Evolutionary conservation across 371 early-diverging fungal genomes (phyloP).

Genomic region (Mycotypha africana): DNA sequence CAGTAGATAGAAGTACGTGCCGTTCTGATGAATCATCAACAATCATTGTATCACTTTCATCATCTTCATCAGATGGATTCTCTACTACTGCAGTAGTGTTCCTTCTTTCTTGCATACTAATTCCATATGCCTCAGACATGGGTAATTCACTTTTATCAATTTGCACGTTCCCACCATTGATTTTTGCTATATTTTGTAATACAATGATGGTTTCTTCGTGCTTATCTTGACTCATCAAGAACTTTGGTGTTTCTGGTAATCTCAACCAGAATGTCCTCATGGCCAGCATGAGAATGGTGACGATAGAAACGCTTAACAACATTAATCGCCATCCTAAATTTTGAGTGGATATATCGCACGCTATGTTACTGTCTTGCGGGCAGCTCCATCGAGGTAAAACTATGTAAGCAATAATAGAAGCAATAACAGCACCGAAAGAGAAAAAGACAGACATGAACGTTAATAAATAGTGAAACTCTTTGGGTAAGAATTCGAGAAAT

Average conservation of each 20-base stretch:
- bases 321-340: slow-evolving; percentile 79
- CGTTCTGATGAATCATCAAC: slow-evolving; percentile 1
- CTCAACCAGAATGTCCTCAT: slow-evolving; percentile 60
- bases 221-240: slow-evolving; percentile 60
- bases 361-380: slow-evolving; percentile 29
- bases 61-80: slow-evolving; percentile 1
- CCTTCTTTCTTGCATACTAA: neutral
- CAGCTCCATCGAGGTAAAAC: slow-evolving; percentile 67
- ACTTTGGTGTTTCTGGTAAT: slow-evolving; percentile 80
- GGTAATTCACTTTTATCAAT: slow-evolving; percentile 29
- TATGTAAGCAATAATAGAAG: slow-evolving; percentile 60
- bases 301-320: slow-evolving; percentile 47
- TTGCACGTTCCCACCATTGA: slow-evolving; percentile 51
- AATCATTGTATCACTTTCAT: neutral
- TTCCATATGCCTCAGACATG: neutral
- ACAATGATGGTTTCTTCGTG: slow-evolving; percentile 71
- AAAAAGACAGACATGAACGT: slow-evolving; percentile 85
- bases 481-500: slow-evolving; percentile 80
- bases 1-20: slow-evolving; percentile 1
- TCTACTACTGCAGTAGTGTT: neutral
- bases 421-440: slow-evolving; percentile 76
- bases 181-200: slow-evolving; percentile 65
- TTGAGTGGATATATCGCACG: slow-evolving; percentile 49
- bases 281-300: slow-evolving; percentile 68
- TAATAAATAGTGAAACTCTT: slow-evolving; percentile 70